Base-by-base conservation (phyloP, 371 early-diverging fungal species). In the Choanephora cucurbitarum region DNA sequence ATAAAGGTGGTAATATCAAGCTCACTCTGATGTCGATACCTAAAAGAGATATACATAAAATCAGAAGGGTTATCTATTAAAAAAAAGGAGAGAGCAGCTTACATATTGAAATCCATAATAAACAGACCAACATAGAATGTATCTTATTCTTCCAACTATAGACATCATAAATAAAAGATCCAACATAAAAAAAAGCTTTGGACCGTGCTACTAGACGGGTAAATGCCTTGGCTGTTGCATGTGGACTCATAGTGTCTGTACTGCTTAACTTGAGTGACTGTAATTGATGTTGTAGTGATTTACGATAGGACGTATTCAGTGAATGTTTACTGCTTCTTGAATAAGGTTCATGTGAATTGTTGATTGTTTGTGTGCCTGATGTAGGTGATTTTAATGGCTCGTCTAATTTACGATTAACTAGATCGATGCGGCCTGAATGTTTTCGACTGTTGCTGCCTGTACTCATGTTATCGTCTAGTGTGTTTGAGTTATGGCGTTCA, bases 151-250 rank as follows among this genome's bases (percentile, higher is more conserved):
- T 58, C 76, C 76, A 72, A 19, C 43, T 52, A 41, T 74, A 74
- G 19, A 74, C 62, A 44, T 71, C 67, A 51, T 71, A 56, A 19
- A 58, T 33, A 15, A 32, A 50, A 11, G 56, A 45, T 14, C 42
- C 66, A 9, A 66, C 5, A 44, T 61, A 64, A 53, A 69, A 74
- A 41, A 71, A 64, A 1, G 64, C 69, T 21, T 55, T 64, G 24
- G 75, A 76, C 13, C 76, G 63, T 13, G 76, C 70, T 3, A 76
- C 76, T 13, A 76, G 33, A 24, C 76, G 60, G 2, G 76, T 64
- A 39, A 76, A 76, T 19, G 67, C 62, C 46, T 72, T 72, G 19
- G 76, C 73, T 0, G 72, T 72, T 9, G 70, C 64, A n/a, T 72
- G 70, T 6, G 76, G 76, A 51, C 56, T 67, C 37, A 72, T 41